phyloP scores from a whole-genome alignment of 352 stramenopile genomes.

The Phytophthora lateralis region DNA sequence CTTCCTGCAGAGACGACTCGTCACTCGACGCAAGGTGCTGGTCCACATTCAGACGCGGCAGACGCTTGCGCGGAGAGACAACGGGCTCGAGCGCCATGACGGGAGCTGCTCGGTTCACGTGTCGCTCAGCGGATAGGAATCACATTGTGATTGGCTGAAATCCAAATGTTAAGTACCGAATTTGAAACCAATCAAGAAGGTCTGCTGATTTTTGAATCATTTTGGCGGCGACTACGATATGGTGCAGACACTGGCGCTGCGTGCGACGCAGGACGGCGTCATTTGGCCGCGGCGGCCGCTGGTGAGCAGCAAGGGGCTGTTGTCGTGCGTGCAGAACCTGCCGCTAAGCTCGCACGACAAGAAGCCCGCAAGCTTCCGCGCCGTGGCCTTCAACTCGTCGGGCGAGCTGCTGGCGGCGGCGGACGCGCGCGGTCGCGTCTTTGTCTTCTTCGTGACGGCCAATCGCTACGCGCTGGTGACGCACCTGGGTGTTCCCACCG shows the following conservation, averaged over 20 bases:
- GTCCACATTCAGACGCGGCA: slow-evolving; percentile 33
- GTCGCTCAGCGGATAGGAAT: too few species aligned
- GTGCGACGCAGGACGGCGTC: slow-evolving; percentile 68
- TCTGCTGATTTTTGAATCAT: background rate
- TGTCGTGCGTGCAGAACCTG: slow-evolving; percentile 75
- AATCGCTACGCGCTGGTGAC: slow-evolving; percentile 82
- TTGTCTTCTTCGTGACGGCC: slow-evolving; percentile 75
- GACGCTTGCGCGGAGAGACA: slow-evolving; percentile 34
- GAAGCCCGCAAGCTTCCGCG: slow-evolving; percentile 52
- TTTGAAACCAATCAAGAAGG: background rate
- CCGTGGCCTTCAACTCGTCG: slow-evolving; percentile 68
- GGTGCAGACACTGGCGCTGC: slow-evolving; percentile 72
- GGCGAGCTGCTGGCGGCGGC: slow-evolving; percentile 69
- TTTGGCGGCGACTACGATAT: slow-evolving; percentile 36
- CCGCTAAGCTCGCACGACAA: slow-evolving; percentile 67
- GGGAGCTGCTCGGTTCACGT: background rate
- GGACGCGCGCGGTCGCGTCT: slow-evolving; percentile 82
- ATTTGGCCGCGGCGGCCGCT: slow-evolving; percentile 78
- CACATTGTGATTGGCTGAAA: background rate
- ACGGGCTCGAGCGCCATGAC: slow-evolving; percentile 13
- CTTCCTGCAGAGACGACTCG: background rate
- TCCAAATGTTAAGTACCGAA: background rate
- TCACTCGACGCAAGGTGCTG: background rate
- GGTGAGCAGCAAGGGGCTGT: slow-evolving; percentile 67
- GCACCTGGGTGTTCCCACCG: slow-evolving; percentile 60